Base-by-base conservation (phyloP, 2,329 filamentous ascomycete species). In the Chrysoporthe austroafricana region DNA sequence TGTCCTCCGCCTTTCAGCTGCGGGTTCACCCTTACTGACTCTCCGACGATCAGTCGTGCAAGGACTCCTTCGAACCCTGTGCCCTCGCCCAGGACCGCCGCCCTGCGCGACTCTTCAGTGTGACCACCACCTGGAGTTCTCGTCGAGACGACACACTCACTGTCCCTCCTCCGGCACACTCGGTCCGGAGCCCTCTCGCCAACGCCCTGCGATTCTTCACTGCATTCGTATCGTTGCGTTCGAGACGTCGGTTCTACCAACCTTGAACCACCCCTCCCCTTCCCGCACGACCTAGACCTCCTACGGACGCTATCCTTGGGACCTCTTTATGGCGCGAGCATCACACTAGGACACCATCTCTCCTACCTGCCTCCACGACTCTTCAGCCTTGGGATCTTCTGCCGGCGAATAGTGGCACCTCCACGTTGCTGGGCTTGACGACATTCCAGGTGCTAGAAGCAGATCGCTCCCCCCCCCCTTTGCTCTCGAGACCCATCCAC, bases 401-500 rank as follows among this genome's bases (percentile, higher is more conserved):
- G 70, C 62, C 72, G 73, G 76, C 74, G 72, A 72, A 71, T 70
- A 66, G 74, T 76, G 75, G 72, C 57, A 44, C 9, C 60, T 21
- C 34, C 61, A 57, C 50, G 46, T 70, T 73, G 69, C 73, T 74
- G 75, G 70, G 72, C 73, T 68, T 62, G 43, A 70, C 66, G 72
- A 26, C 26, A 26, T 26, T 78, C 76, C 75, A 77, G 75, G 77
- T 75, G 78, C 77, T 78, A 67, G 78, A 81, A 80, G 79, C 74
- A 79, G 78, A 78, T 77, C 73, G 71, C 71, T 69, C 63, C 73
- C 71, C 26, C 36, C 21, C 9, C 26, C 36, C 21, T 2, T 46
- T 32, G 2, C 60, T 6, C 50, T n/a, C 9, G 43, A 63, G 72
- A 54, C 74, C 74, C 71, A 72, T 73, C 72, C 72, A 70, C 26